Percentiles rank a stretch among this genome's conserved stretches.
Conservation (phyloP, 306 rosid genomes). For the Lablab purpureus region DNA sequence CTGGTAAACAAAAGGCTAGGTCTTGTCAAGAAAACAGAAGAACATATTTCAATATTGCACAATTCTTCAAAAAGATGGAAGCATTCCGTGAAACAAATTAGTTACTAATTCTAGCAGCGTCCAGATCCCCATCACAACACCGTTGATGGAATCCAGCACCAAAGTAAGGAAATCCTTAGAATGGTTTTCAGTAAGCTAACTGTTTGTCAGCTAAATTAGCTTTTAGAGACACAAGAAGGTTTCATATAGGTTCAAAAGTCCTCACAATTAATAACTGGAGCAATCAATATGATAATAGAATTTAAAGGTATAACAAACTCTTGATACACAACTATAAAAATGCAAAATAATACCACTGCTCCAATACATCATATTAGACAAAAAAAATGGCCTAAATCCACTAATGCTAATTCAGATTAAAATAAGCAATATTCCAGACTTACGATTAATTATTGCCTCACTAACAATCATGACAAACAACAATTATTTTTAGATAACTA, state of each 20-base stretch:
- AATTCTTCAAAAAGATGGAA: slow-evolving; percentile 15
- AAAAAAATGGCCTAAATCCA: slow-evolving; percentile 9
- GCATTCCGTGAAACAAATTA: neutral
- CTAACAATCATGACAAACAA: neutral
- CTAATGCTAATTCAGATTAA: neutral
- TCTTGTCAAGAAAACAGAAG: slow-evolving; percentile 33
- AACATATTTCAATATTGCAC: neutral
- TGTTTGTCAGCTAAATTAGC: neutral
- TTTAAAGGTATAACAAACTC: neutral
- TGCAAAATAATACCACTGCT: neutral
- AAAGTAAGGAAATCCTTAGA: slow-evolving; percentile 7
- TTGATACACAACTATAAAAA: neutral
- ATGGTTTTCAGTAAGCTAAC: slow-evolving; percentile 15
- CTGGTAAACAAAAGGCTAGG: slow-evolving; percentile 48
- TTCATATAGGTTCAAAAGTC: neutral
- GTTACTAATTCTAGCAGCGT: neutral
- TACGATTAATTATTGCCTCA: neutral
- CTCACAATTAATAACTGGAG: neutral
- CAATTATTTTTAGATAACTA: neutral
- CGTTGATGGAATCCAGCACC: slow-evolving; percentile 15
- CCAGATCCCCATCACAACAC: slow-evolving; percentile 12
- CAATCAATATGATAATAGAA: slow-evolving; percentile 18
- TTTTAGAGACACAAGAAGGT: slow-evolving; percentile 8
- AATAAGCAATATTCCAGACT: neutral
- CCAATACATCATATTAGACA: neutral